Conservation (phyloP, 106 monocot genomes). For the Triglochin maritima region DNA sequence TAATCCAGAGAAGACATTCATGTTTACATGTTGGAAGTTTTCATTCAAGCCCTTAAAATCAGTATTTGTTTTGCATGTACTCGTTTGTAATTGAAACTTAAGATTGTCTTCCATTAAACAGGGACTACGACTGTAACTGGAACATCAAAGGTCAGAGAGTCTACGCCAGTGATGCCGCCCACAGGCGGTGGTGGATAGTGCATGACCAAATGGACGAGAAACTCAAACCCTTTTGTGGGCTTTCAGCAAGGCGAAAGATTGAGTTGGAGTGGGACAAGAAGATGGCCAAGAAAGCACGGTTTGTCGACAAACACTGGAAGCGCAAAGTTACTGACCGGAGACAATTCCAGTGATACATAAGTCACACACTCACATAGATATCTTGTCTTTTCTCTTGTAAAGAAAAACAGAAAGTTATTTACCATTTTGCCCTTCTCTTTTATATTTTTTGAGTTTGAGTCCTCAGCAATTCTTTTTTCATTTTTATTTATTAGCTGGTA, state of each 20-base stretch:
- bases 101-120: neutral
- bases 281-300: constrained; percentile 29
- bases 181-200: constrained; percentile 59
- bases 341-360: neutral
- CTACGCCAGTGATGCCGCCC: constrained; percentile 73
- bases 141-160: constrained; percentile 31
- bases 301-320: constrained; percentile 46
- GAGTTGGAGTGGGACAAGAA: constrained; percentile 34
- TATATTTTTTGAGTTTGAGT: too few relatives aligned
- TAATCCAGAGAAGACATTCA: too few relatives aligned
- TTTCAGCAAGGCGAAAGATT: constrained; percentile 27
- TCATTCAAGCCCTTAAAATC: too few relatives aligned
- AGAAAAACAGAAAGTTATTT: too few relatives aligned
- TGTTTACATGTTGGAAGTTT: too few relatives aligned
- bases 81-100: too few relatives aligned
- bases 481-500: too few relatives aligned
- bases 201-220: constrained; percentile 50
- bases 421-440: too few relatives aligned
- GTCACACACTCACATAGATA: too few relatives aligned
- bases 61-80: too few relatives aligned
- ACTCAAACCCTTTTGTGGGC: constrained; percentile 31
- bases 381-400: too few relatives aligned
- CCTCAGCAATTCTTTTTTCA: too few relatives aligned
- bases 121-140: constrained; percentile 87
- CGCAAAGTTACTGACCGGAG: constrained; percentile 18